Evolutionary conservation across 805 yeast species (phyloP), one percentile per base, ranked within the genome.

Genomic region (Metschnikowia proteae): DNA sequence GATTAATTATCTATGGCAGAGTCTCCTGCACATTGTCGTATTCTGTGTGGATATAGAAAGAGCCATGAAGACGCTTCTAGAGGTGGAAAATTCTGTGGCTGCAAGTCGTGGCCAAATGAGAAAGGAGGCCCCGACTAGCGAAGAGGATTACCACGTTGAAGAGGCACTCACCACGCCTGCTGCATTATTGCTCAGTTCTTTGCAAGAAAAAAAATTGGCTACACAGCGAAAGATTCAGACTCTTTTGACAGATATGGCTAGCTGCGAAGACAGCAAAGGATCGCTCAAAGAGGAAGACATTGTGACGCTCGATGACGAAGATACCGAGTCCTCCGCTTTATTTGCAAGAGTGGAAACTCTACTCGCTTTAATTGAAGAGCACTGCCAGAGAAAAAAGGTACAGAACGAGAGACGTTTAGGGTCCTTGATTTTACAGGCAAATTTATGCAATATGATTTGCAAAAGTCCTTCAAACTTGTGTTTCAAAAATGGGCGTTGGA

Each of bases 401-500:
- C 22, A 40, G 17, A 25, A 31, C 25, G 36, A 40, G 13, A 26
- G 29, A 28, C 28, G 13, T 3, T 13, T 32, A 5, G 32, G 23
- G 36, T 13, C 34, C 11, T 29, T 30, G 26, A 11, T 30, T 11
- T 22, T 39, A 25, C 34, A 30, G 22, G 22, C 35, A 9, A 42
- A 42, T 7, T 23, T 32, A 28, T 42, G 45, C 38, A 42, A 42
- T 17, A 42, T 42, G 45, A 42, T 42, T 23, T 42, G 45, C 32
- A 42, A 34, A 42, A 42, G 31, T 17, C 45, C 45, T 7, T 32
- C 47, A 25, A 27, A 28, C n/a, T 22, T 44, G 8, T 27, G 23
- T 33, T 43, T 33, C 38, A 45, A 43, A 26, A 44, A 40, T 11
- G 59, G 59, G 3, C 45, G 38, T 22, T 56, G 56, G 45, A 44